Conservation (phyloP, 495 filamentous ascomycete species). For the Hypoxylon perforatum region DNA sequence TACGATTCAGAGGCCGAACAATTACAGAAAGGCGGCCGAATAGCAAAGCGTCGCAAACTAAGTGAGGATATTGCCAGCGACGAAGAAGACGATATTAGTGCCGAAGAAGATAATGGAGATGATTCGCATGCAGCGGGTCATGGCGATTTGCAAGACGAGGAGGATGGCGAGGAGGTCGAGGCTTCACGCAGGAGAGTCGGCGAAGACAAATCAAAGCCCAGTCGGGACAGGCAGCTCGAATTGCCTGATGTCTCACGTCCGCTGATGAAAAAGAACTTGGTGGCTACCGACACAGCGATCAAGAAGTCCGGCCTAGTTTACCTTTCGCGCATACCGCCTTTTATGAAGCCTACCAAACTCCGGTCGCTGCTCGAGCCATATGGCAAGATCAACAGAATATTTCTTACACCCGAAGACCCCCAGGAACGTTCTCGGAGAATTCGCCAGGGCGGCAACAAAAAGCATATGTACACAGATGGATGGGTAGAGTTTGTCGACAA, state of each 20-base stretch:
- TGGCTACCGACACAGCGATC: conserved; percentile 65
- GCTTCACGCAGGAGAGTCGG: conserved; percentile 25
- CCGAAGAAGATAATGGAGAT: conserved; percentile 39
- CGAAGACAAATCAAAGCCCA: conserved; percentile 35
- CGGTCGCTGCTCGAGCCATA: conserved; percentile 80
- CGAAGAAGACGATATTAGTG: conserved; percentile 48
- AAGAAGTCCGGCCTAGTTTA: conserved; percentile 84
- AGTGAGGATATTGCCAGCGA: conserved; percentile 58
- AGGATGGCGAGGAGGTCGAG: neutral
- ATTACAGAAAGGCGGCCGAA: conserved; percentile 70
- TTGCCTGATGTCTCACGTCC: conserved; percentile 61
- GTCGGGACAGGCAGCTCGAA: conserved; percentile 42
- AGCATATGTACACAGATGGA: conserved; percentile 86
- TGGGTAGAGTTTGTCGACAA: conserved; percentile 92
- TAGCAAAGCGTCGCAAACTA: conserved; percentile 74
- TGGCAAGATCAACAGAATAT: conserved; percentile 84
- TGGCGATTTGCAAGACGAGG: conserved; percentile 38
- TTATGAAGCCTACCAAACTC: conserved; percentile 89
- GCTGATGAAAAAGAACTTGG: conserved; percentile 68
- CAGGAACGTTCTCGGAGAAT: conserved; percentile 68
- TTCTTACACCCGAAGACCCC: conserved; percentile 83
- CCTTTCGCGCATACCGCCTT: conserved; percentile 89
- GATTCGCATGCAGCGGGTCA: conserved; percentile 38
- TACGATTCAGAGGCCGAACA: conserved; percentile 77
- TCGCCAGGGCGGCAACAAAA: conserved; percentile 83